Evolutionary conservation across 306 rosid species (phyloP).

Genomic region (Glycine latifolia): DNA sequence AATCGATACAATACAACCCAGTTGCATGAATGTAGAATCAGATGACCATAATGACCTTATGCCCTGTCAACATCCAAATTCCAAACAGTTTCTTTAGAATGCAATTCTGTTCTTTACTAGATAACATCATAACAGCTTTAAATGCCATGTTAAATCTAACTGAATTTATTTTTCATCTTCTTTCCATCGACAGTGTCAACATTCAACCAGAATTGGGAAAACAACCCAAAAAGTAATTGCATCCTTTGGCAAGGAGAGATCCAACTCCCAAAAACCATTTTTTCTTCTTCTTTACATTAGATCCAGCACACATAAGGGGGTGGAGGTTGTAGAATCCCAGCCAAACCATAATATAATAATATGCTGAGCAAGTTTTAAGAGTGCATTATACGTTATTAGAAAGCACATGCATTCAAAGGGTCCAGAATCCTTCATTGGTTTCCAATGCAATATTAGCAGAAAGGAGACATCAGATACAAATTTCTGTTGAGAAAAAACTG

Average conservation of each 20-base stretch:
- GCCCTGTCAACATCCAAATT: conserved; percentile 30
- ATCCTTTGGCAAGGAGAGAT: conserved; percentile 7
- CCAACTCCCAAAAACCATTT: background rate
- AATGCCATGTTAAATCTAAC: background rate
- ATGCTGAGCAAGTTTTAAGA: background rate
- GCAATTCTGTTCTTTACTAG: conserved; percentile 32
- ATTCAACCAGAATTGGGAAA: conserved; percentile 10
- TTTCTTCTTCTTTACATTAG: background rate
- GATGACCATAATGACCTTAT: background rate
- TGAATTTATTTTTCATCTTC: conserved; percentile 1
- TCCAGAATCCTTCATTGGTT: conserved; percentile 26
- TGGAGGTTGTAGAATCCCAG: background rate
- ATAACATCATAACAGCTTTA: conserved; percentile 10
- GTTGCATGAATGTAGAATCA: background rate
- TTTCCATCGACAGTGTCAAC: background rate
- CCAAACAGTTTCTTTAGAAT: conserved; percentile 48
- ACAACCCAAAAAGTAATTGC: background rate
- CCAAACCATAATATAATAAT: conserved; percentile 4
- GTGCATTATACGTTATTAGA: background rate
- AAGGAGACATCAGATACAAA: conserved; percentile 7
- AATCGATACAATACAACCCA: background rate
- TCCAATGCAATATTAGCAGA: background rate
- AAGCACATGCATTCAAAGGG: conserved; percentile 14
- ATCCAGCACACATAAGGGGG: background rate
- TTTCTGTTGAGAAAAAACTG: conserved; percentile 1